Percentiles rank a stretch among this genome's conserved stretches.
Conservation (phyloP, 257 asterid genomes). For the Handroanthus guayacan region DNA sequence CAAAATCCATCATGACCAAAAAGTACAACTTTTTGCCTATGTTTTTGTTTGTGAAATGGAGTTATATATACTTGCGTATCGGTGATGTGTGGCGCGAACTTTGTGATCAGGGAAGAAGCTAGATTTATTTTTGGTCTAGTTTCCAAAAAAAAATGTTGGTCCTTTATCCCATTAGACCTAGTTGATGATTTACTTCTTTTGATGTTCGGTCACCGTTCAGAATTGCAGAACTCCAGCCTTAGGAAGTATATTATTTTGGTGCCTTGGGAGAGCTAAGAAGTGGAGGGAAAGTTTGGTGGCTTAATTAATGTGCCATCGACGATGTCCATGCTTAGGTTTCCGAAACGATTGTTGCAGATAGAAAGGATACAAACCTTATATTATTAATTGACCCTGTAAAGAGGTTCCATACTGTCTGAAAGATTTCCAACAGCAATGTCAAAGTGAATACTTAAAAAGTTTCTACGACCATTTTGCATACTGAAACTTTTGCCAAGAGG, state of each 20-base stretch:
- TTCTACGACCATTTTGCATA: not conserved
- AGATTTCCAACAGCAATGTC: conserved; percentile 13
- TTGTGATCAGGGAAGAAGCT: not conserved
- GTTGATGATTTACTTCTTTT: not conserved
- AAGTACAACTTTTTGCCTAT: not conserved
- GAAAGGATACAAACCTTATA: not conserved
- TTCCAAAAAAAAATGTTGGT: not conserved
- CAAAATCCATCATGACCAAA: not conserved
- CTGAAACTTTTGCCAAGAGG: conserved; percentile 12
- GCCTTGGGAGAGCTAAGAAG: not conserved
- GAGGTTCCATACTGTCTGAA: not conserved
- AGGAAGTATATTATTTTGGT: not conserved
- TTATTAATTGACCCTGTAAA: not conserved
- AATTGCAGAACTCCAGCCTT: not conserved
- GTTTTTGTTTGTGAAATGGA: not conserved
- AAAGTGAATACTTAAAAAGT: not conserved
- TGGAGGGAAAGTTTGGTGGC: not conserved
- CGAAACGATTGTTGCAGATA: conserved; percentile 9
- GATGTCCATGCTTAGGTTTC: not conserved
- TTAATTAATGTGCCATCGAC: not conserved
- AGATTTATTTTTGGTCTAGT: not conserved
- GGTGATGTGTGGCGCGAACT: not conserved
- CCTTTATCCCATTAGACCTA: not conserved
- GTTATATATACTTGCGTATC: not conserved
- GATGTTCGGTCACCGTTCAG: not conserved